Evolutionary conservation across 2,329 filamentous ascomycete species (phyloP), one percentile per base, ranked within the genome.

Genomic region (Setomelanomma holmii): DNA sequence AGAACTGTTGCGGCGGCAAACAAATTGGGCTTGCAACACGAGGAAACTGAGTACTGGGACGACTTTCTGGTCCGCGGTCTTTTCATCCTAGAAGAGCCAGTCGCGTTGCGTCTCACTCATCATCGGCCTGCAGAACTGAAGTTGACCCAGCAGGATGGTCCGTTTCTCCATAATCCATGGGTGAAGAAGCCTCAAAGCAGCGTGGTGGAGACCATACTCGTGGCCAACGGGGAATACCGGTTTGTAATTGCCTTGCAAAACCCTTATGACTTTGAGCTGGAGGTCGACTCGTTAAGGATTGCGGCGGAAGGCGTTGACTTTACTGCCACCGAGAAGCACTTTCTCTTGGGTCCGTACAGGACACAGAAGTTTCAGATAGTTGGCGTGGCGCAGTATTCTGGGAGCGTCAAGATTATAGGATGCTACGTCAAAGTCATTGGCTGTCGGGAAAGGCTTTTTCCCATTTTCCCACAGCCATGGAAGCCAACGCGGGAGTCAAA

Each of bases 151-250:
- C 77, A 82, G 58, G 40, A 69, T 1, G 91, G 95, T 55, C 95
- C 95, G 0, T 96, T 99, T 64, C 90, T 99, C 51, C 96, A 98
- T 71, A 97, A 97, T 67, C 91, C 95, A 0, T 98, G 97, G 67
- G 77, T 92, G 17, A 91, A 92, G 73, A 82, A 77, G 48, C 70
- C 88, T 45, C 82, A 82, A 20, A 79, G 78, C 16, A 77, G 73
- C 20, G 79, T 81, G 1, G 79, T 84, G 11, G 86, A 92, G 52
- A 83, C 82, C 51, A 83, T 91, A 1, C 79, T 97, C 23, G 90
- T 98, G 17, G 87, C 90, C 4, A 88, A 87, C 14, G 93, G 98
- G 72, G 77, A 84, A 51, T 87, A 90, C 2, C 86, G 84, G 4
- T 96, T 97, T 74, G 84, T 85, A 61, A 83, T 98, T 23, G 92